Base-by-base conservation (phyloP, 192 early-diverging fungal genomes). In the Umbelopsis vinacea region DNA sequence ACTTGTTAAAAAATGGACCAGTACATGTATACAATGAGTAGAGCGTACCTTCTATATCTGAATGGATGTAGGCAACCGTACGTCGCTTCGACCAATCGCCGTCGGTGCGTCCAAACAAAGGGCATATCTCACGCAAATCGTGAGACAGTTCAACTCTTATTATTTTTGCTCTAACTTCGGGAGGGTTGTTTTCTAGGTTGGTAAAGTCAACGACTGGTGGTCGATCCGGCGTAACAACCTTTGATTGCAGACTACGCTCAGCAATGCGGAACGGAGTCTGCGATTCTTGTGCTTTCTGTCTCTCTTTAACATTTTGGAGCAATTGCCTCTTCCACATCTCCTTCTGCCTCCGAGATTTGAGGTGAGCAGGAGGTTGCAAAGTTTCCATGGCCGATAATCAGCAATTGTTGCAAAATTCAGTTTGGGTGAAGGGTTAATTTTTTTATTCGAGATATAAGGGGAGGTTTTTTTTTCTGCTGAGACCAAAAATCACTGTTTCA, bases 261-360 rank as follows among this genome's bases (percentile, higher is more conserved):
- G 84, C 82, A 54, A 83, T 77, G 19, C 92, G 86, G 76, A 94
- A 94, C n/a, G 91, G 86, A 6, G 89, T 88, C 54, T 89, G 83
- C 14, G 75, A 67, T 10, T 72, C 71, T 17, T 63, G 57, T 14
- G 52, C 33, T 23, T 74, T 71, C 38, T 79, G 43, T 52, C 73
- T 63, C 7, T 66, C 67, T 14, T 74, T 66, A 43, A 54, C 38
- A 29, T 67, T 68, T 22, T 74, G 57, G 11, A 54, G 40, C 55
- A 68, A 69, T 45, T 79, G 72, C 26, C 48, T 48, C 19, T 54
- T 52, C 69, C 72, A 63, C 45, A 79, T 71, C 66, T 73, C 69
- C 43, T 71, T 57, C 26, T 79, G 77, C 57, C 77, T 63, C 54
- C 63, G 66, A 40, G 77, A 79, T 48, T 67, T 72, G 23, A 73